Percentiles rank a stretch among this genome's conserved stretches.
Evolutionary conservation across 257 asterid genomes (phyloP).

Genomic region (Anisodus tanguticus): DNA sequence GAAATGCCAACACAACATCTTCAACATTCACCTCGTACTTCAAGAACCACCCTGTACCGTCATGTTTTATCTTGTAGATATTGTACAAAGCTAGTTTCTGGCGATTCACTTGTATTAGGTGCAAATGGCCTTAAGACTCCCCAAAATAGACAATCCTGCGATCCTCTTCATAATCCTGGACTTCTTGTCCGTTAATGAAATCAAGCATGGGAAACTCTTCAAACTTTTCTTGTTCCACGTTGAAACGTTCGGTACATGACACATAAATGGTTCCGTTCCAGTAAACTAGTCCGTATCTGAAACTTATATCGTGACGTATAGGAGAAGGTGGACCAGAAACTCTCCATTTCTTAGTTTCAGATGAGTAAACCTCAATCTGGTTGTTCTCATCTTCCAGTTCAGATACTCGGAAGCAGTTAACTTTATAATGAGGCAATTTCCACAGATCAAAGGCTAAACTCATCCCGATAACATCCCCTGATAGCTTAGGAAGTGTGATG

Average conservation of each 20-base stretch:
- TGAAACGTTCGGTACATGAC: background rate
- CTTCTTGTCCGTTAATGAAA: background rate
- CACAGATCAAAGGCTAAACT: background rate
- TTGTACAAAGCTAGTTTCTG: slow-evolving; percentile 1
- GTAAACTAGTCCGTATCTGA: background rate
- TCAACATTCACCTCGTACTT: slow-evolving; percentile 4
- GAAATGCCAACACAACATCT: background rate
- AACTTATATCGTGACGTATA: background rate
- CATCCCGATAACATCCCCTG: background rate
- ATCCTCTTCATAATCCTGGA: background rate
- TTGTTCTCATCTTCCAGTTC: background rate
- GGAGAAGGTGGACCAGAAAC: slow-evolving; percentile 36
- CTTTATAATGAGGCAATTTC: slow-evolving; percentile 38
- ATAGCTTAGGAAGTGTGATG: background rate
- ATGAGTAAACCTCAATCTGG: slow-evolving; percentile 43
- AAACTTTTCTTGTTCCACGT: background rate
- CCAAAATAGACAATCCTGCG: background rate
- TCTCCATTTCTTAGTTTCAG: slow-evolving; percentile 45
- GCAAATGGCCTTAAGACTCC: slow-evolving; percentile 1
- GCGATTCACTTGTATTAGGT: slow-evolving; percentile 8
- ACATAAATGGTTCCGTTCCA: background rate
- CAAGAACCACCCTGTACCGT: slow-evolving; percentile 16
- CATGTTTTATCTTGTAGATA: background rate
- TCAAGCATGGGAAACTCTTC: background rate
- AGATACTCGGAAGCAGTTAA: slow-evolving; percentile 39